phyloP scores from a whole-genome alignment of 257 asterid genomes.

The Cynanchum wilfordii region DNA sequence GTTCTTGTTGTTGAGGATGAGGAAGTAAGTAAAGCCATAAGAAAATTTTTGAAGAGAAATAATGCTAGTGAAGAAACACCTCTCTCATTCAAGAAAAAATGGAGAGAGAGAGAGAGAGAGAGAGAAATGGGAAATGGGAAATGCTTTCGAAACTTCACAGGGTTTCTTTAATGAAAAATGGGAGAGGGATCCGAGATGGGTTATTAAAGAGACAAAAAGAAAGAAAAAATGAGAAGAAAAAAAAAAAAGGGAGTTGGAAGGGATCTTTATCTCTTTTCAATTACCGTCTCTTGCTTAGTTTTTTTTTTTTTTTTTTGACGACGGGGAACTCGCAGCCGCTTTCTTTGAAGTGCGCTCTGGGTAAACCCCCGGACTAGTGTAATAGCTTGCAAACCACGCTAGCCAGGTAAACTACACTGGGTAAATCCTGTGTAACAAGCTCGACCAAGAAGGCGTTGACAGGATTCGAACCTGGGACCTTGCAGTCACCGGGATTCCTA shows the following conservation, averaged over 20 bases:
- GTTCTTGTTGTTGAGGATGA: constrained; percentile 22
- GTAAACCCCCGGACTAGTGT: too few species aligned
- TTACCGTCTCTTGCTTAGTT: neutral
- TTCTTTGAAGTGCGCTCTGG: too few species aligned
- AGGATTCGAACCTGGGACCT: too few species aligned
- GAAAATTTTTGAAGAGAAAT: constrained; percentile 28
- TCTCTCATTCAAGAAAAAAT: constrained; percentile 35
- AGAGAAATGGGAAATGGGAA: constrained; percentile 15
- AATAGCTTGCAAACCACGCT: too few species aligned
- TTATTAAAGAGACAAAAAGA: neutral
- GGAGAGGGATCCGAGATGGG: constrained; percentile 54
- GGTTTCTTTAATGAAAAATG: constrained; percentile 39
- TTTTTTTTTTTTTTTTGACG: too few species aligned
- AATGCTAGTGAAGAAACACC: constrained; percentile 23
- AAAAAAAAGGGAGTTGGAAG: neutral
- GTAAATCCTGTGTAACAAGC: too few species aligned
- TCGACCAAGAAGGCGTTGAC: too few species aligned
- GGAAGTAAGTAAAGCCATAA: constrained; percentile 63
- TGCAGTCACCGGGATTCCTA: too few species aligned
- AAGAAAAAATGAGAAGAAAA: too few species aligned
- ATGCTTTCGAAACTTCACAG: constrained; percentile 22
- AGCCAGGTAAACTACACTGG: too few species aligned
- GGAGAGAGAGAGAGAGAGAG: constrained; percentile 28
- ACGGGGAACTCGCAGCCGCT: too few species aligned
- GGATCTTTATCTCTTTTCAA: neutral